Percentiles rank a stretch among this genome's conserved stretches.
Conservation (phyloP, 1,139 yeast genomes). For the Kodamaea arcana region DNA sequence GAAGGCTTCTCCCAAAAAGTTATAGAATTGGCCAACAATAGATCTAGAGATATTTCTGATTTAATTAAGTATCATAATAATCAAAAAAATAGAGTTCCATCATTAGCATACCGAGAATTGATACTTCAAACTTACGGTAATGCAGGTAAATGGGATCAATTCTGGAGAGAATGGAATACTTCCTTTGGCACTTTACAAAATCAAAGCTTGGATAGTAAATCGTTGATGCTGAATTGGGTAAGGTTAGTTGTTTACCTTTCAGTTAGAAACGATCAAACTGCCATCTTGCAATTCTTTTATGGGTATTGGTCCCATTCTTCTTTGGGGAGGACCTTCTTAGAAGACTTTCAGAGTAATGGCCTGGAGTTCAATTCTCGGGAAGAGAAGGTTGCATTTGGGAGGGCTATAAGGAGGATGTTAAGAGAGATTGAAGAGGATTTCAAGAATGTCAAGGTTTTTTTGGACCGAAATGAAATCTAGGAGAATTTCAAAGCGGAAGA, state of each 20-base stretch:
- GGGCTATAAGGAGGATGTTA: constrained; percentile 19
- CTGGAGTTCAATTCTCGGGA: constrained; percentile 16
- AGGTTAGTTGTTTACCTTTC: constrained; percentile 34
- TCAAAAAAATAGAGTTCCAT: constrained; percentile 9
- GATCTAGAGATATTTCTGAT: constrained; percentile 29
- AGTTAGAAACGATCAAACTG: constrained; percentile 22
- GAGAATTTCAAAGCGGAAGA: too few species aligned
- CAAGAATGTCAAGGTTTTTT: too few species aligned
- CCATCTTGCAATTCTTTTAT: constrained; percentile 29
- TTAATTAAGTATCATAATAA: constrained; percentile 21
- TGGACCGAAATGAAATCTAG: too few species aligned
- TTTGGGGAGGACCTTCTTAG: constrained; percentile 22
- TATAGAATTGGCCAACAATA: constrained; percentile 22
- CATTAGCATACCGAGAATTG: constrained; percentile 27
- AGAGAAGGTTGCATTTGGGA: constrained; percentile 21
- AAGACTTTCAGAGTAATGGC: constrained; percentile 16
- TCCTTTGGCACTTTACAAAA: constrained; percentile 14
- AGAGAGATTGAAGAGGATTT: constrained; percentile 12
- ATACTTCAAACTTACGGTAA: constrained; percentile 38
- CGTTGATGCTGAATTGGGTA: constrained; percentile 26
- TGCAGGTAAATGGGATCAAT: constrained; percentile 34
- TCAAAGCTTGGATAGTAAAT: constrained; percentile 6
- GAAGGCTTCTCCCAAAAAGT: constrained; percentile 7
- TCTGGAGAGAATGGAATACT: constrained; percentile 41
- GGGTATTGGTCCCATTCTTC: constrained; percentile 27